Base-by-base conservation (phyloP, 1,284 basidiomycete genomes). In the Tremellales sp. region DNA sequence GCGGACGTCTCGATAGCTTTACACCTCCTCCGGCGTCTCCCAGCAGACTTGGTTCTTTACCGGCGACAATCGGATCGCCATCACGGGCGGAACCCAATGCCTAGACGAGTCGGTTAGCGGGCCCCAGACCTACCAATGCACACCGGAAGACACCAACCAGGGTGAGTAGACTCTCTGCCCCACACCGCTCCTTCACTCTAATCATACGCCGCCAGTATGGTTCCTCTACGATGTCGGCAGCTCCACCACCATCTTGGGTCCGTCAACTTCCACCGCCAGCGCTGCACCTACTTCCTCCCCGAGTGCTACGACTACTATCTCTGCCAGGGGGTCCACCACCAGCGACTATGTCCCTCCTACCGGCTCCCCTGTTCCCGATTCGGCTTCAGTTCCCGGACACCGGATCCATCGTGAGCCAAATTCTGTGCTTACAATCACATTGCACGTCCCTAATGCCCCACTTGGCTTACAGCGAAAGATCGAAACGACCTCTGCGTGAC, bases 41-140 rank as follows among this genome's bases (percentile, higher is more conserved):
- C 57, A 59, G 43, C 57, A 59, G 43, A 59, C 57, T 8, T 54
- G 53, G 53, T 53, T 40, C 40, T 43, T 58, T 19, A 61, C 61
- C 28, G 52, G 34, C 44, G 59, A 48, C 26, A 40, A 44, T 16
- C 44, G 52, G 21, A 54, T 57, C 42, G 52, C 52, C 26, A 54
- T 54, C 40, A 53, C 48, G 1, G 53, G 51, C 21, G 45, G 46
- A 10, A 44, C 36, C 29, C 54, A 51, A 34, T 58, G 56, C 26
- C 37, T 58, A 12, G 56, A 58, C 35, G 35, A 48, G 19, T 41
- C 43, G 16, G 32, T 27, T 32, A 54, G 52, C 29, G 57, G 57
- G 24, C 35, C 44, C 4, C 57, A 58, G 45, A 56, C 54, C 3
- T 58, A 49, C 24, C 47, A 57, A 28, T 60, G 57, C 40, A 50